phyloP scores from a whole-genome alignment of 495 filamentous ascomycete genomes.

The Aspergillus cristatus region DNA sequence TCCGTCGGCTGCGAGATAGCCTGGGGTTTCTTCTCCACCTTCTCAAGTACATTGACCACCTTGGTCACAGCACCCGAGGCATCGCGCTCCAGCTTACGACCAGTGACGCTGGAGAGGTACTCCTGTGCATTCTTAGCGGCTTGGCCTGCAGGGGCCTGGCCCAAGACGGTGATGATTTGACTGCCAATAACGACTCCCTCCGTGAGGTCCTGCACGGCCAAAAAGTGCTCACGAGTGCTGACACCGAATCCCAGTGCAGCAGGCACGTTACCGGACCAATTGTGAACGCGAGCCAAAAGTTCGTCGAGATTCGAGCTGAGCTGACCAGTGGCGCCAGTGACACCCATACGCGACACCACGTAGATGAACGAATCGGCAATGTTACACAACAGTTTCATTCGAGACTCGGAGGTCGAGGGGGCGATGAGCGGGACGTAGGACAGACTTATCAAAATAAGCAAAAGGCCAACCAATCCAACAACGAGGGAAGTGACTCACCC shows the following conservation, averaged over 20 bases:
- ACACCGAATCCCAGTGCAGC: conserved; percentile 93
- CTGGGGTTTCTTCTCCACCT: conserved; percentile 47
- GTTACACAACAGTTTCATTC: conserved; percentile 91
- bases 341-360: conserved; percentile 95
- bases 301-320: conserved; percentile 72
- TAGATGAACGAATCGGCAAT: conserved; percentile 99
- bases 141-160: conserved; percentile 59
- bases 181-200: conserved; percentile 98
- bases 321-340: conserved; percentile 80
- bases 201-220: conserved; percentile 69
- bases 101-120: conserved; percentile 75
- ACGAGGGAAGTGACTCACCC: conserved; percentile 41
- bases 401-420: conserved; percentile 80
- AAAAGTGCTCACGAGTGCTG: conserved; percentile 89
- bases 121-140: conserved; percentile 69
- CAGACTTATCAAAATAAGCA: conserved; percentile 38
- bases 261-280: conserved; percentile 81
- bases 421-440: conserved; percentile 95
- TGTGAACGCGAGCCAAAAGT: conserved; percentile 77
- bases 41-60: conserved; percentile 43
- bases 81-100: conserved; percentile 41
- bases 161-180: conserved; percentile 76
- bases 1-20: conserved; percentile 29
- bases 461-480: background rate
- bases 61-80: conserved; percentile 21